A percentile compares a stretch with the other conserved stretches of the same genome.
Conservation (phyloP, 164 flowering plant species). For the Macadamia tetraphylla region DNA sequence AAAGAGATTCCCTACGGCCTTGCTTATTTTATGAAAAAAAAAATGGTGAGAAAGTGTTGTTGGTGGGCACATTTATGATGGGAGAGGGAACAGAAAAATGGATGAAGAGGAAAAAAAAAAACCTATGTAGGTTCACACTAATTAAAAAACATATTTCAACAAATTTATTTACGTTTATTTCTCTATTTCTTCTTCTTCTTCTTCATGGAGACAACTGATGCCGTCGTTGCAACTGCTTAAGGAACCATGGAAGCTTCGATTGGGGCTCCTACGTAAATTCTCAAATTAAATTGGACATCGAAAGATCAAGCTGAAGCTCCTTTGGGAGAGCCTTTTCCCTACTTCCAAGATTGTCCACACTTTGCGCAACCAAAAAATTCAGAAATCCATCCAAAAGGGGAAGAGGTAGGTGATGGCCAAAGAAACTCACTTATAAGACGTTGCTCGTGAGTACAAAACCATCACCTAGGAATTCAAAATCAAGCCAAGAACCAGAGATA, state of each 20-base stretch:
- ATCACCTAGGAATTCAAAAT: slow-evolving; percentile 28
- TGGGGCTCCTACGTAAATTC: slow-evolving; percentile 18
- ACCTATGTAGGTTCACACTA: too few species aligned
- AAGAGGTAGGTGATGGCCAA: slow-evolving; percentile 37
- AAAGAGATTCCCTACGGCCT: too few species aligned
- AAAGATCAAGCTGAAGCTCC: slow-evolving; percentile 54
- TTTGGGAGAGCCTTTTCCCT: slow-evolving; percentile 52
- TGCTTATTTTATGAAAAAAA: too few species aligned
- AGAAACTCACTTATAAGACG: slow-evolving; percentile 42
- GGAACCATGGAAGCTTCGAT: slow-evolving; percentile 56
- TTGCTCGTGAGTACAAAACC: slow-evolving; percentile 48
- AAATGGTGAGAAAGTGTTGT: too few species aligned
- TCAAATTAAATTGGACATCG: slow-evolving; percentile 36
- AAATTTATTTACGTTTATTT: too few species aligned
- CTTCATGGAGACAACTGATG: too few species aligned
- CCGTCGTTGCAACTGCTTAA: too few species aligned
- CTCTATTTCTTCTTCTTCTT: too few species aligned
- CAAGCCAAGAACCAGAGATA: background rate
- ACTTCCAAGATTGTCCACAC: slow-evolving; percentile 84
- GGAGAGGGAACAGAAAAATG: too few species aligned
- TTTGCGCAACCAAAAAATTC: slow-evolving; percentile 76
- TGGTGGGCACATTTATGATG: too few species aligned
- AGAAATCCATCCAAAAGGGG: slow-evolving; percentile 43
- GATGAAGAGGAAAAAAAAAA: too few species aligned
- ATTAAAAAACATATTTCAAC: too few species aligned